These are phyloP conservation scores for Pythium brassicae DNA, from an alignment of 352 stramenopile species.

Conservation along the genomic window DNA sequence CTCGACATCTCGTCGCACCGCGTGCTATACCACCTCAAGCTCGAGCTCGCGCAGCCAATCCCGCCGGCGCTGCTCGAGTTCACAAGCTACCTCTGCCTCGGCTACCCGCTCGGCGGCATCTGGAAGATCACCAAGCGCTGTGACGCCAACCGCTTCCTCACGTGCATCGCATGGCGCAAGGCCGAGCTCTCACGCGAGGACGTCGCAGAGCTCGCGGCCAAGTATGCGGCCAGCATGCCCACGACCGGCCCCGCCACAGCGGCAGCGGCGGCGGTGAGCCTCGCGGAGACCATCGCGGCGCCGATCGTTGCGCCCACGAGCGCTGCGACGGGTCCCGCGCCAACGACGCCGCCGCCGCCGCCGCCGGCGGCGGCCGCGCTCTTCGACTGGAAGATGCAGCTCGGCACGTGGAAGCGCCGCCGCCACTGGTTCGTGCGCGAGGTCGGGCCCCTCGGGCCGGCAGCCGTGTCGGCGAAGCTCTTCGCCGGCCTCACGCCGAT, in stretches of 20 bases:
- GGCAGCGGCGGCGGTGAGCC: not conserved
- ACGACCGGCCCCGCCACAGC: not conserved
- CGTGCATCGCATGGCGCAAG: slow-evolving; percentile 44
- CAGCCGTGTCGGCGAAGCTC: slow-evolving; percentile 11
- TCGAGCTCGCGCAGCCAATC: slow-evolving; percentile 35
- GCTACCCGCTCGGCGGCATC: slow-evolving; percentile 44
- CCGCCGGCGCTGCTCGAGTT: slow-evolving; percentile 24
- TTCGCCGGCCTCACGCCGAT: slow-evolving; percentile 20
- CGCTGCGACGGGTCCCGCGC: not conserved
- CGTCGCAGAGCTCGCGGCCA: slow-evolving; percentile 30
- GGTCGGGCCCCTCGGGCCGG: slow-evolving; percentile 25
- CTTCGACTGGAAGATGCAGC: slow-evolving; percentile 61
- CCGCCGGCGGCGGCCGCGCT: slow-evolving; percentile 18
- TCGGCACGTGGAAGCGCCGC: slow-evolving; percentile 34
- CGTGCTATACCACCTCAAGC: slow-evolving; percentile 40
- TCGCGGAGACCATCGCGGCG: not conserved
- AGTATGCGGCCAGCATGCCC: slow-evolving; percentile 17
- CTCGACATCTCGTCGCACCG: slow-evolving; percentile 43
- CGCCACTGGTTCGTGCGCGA: slow-evolving; percentile 53
- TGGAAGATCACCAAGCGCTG: slow-evolving; percentile 41
- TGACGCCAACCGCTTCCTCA: slow-evolving; percentile 22
- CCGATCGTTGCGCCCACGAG: slow-evolving; percentile 1
- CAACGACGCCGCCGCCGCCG: slow-evolving; percentile 7
- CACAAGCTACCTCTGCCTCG: slow-evolving; percentile 39
- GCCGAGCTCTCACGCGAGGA: slow-evolving; percentile 39